Percentiles rank a stretch among this genome's conserved stretches.
These are phyloP conservation scores for Trebouxiophyceae sp. DNA, from an alignment of 163 green algal genomes.

Conservation along the genomic window DNA sequence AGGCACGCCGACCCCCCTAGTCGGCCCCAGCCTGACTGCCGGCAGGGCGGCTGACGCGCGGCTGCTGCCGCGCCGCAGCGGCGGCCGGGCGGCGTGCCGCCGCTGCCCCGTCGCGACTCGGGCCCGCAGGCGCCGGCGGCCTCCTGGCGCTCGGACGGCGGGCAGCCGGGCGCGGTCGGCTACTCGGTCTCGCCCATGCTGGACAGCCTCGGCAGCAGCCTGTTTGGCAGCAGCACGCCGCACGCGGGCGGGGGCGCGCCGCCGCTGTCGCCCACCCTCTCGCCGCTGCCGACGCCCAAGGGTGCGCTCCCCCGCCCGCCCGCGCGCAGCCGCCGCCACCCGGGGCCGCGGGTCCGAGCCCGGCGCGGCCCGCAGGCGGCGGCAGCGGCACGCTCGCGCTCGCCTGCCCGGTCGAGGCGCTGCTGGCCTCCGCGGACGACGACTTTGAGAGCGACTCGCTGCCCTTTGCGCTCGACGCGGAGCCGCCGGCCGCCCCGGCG, in stretches of 20 bases:
- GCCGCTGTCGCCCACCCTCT: no score
- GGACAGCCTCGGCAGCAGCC: conserved; percentile 17
- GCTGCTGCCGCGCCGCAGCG: not conserved
- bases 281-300: no score
- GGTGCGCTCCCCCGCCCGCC: not conserved
- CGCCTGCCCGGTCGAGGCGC: not conserved
- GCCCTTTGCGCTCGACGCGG: conserved; percentile 36
- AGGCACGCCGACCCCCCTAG: not conserved
- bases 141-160: conserved; percentile 34
- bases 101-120: no score
- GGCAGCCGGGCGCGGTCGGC: conserved; percentile 10
- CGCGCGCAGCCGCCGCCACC: conserved; percentile 2
- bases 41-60: not conserved
- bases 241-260: not conserved
- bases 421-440: not conserved
- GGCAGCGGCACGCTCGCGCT: not conserved
- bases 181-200: conserved; percentile 29
- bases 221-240: conserved; percentile 18
- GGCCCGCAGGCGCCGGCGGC: no score
- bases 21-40: not conserved
- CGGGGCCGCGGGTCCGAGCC: conserved; percentile 8
- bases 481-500: conserved; percentile 2
- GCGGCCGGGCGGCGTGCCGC: no score
- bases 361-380: not conserved
- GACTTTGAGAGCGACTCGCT: conserved; percentile 29